phyloP scores from a whole-genome alignment of 176 grass and related monocot species.

The Rhynchospora tenuis region DNA sequence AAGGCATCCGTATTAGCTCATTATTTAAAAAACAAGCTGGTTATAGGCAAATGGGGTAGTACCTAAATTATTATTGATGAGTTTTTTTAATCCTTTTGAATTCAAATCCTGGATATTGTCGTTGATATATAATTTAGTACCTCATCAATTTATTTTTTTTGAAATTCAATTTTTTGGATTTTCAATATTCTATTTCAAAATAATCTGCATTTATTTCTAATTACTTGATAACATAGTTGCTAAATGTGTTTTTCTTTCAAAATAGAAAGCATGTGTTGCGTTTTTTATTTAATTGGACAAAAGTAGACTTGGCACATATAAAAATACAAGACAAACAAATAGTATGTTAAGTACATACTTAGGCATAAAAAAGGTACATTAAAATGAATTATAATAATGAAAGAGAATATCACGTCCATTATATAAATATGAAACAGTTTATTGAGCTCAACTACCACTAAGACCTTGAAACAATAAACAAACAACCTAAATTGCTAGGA shows the following conservation, averaged over 20 bases:
- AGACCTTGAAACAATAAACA: no score
- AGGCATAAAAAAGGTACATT: background rate
- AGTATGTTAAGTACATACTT: no score
- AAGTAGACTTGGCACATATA: background rate
- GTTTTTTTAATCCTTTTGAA: background rate
- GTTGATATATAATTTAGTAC: background rate
- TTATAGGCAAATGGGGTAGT: background rate
- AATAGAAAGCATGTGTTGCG: background rate
- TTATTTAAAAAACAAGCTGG: background rate
- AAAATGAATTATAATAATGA: background rate
- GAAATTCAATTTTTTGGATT: background rate
- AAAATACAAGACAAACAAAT: background rate
- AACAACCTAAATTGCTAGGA: background rate
- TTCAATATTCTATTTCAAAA: background rate
- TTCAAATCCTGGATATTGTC: no score
- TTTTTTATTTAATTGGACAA: background rate
- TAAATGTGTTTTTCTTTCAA: background rate
- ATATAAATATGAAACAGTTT: background rate
- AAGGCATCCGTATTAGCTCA: background rate
- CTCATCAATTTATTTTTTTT: background rate
- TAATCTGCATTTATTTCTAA: background rate
- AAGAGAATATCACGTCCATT: background rate
- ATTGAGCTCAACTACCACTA: background rate
- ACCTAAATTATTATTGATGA: background rate
- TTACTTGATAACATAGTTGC: background rate